These are phyloP conservation scores for Candida caryicola DNA, from an alignment of 805 yeast species.

Conservation along the genomic window DNA sequence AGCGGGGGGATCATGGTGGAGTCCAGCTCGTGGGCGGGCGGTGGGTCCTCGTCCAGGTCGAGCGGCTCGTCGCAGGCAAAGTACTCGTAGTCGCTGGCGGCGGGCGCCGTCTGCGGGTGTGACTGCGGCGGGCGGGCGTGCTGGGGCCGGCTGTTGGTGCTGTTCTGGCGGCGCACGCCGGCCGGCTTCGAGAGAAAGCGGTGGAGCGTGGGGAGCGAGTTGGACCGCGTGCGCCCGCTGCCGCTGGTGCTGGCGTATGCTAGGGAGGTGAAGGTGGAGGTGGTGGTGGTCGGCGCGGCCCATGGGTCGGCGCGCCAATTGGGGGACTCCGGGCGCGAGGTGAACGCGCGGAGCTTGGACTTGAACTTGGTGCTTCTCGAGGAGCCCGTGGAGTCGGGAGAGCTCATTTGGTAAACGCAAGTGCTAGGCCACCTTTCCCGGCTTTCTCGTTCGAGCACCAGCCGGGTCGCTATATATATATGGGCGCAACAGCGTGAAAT, in stretches of 20 bases:
- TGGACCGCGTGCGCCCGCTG: constrained; percentile 3
- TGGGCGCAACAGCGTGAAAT: too few species aligned
- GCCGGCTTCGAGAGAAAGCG: not conserved
- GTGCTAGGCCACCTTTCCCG: too few species aligned
- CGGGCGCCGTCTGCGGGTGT: not conserved
- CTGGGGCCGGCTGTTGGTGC: not conserved
- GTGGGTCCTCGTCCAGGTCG: too few species aligned
- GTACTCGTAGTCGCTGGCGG: too few species aligned
- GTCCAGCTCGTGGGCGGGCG: not conserved
- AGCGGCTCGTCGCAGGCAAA: too few species aligned
- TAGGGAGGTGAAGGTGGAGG: not conserved
- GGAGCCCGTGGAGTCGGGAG: not conserved
- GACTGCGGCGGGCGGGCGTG: too few species aligned
- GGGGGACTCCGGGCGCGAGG: not conserved
- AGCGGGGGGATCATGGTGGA: constrained; percentile 4
- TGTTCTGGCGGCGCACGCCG: not conserved
- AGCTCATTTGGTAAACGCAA: too few species aligned
- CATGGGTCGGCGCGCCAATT: too few species aligned
- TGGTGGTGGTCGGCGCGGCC: not conserved
- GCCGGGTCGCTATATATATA: too few species aligned
- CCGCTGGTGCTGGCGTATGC: not conserved
- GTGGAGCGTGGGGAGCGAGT: constrained; percentile 4
- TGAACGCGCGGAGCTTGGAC: constrained; percentile 1
- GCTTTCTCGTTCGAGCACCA: too few species aligned
- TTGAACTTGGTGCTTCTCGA: not conserved